Evolutionary conservation across 2,329 filamentous ascomycete genomes (phyloP), one percentile per base, ranked within the genome.

Genomic region (Aspergillus felis): DNA sequence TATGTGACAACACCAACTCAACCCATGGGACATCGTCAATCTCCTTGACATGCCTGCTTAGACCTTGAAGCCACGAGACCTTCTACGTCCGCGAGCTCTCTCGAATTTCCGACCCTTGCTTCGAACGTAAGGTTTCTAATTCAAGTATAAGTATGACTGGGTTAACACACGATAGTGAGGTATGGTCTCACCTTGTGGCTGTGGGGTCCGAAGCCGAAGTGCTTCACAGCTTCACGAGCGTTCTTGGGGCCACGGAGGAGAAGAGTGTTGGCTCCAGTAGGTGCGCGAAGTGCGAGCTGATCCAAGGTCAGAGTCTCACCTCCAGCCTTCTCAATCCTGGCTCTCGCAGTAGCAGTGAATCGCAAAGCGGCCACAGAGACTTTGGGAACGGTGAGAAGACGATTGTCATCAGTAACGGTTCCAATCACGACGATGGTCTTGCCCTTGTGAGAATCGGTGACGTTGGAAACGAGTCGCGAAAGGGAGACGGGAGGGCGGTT

Each of bases 81-180:
- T 86, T 89, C 94, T 95, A 83, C 94, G 92, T 82, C 94, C 95
- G 94, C 94, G 92, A 76, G 92, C 94, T 76, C 87, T 87, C 89
- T 99, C 95, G 85, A 99, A 99, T 87, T 99, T 99, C 83, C 94
- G 90, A 76, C 95, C 95, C 90, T 99, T 99, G 85, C 91, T 96
- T 82, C 91, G 86, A 75, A 99, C 86, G 73, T 96, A 90, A 71
- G 93, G 93, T 87, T 97, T 97, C 93, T 94, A 57, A 57, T 24
- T 22, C 42, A 46, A 24, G 8, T 46, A 25, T 47, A 7, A 47
- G 44, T 25, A 47, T 62, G 50, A 35, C 27, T 25, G 47, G 17
- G 54, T 69, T 61, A 69, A 65, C 51, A 60, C 52, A 20, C 24
- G 24, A 3, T 53, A 44, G 61, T 22, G 9, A 41, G 24, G 28